These are phyloP conservation scores for Aspergillus caelatus DNA, from an alignment of 2,329 filamentous ascomycete species.

Conservation along the genomic window DNA sequence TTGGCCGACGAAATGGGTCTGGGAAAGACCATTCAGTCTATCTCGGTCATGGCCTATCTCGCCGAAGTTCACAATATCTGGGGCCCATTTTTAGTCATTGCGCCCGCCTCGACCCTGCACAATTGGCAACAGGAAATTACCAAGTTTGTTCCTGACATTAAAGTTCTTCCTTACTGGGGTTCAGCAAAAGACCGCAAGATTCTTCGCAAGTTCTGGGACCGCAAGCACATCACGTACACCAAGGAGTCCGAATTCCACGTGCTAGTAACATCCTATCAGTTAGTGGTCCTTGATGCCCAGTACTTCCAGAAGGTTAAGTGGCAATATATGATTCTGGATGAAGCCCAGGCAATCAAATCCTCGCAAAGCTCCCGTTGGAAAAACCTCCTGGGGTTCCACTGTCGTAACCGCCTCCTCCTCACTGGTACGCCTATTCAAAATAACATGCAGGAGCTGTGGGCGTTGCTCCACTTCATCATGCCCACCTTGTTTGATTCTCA, in stretches of 20 bases:
- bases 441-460: constrained; percentile 99
- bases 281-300: constrained; percentile 91
- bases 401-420: constrained; percentile 87
- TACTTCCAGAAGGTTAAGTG: constrained; percentile 99
- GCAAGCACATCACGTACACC: constrained; percentile 94
- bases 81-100: constrained; percentile 96
- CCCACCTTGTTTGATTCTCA: constrained; percentile 83
- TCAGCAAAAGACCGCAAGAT: constrained; percentile 93
- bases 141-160: constrained; percentile 90
- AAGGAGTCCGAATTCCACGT: constrained; percentile 95
- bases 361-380: constrained; percentile 97
- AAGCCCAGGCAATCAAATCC: constrained; percentile 98
- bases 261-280: constrained; percentile 92
- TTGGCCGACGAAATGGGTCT: constrained; percentile 99
- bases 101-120: constrained; percentile 92
- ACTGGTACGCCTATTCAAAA: constrained; percentile 99
- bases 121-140: constrained; percentile 99
- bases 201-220: constrained; percentile 97
- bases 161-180: constrained; percentile 97
- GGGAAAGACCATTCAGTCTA: constrained; percentile 97
- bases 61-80: constrained; percentile 97
- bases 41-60: constrained; percentile 98
- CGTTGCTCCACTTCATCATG: constrained; percentile 98
- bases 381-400: constrained; percentile 88
- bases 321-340: constrained; percentile 99